phyloP scores from a whole-genome alignment of 1,139 yeast genomes.

The Candida tunisiensis region DNA sequence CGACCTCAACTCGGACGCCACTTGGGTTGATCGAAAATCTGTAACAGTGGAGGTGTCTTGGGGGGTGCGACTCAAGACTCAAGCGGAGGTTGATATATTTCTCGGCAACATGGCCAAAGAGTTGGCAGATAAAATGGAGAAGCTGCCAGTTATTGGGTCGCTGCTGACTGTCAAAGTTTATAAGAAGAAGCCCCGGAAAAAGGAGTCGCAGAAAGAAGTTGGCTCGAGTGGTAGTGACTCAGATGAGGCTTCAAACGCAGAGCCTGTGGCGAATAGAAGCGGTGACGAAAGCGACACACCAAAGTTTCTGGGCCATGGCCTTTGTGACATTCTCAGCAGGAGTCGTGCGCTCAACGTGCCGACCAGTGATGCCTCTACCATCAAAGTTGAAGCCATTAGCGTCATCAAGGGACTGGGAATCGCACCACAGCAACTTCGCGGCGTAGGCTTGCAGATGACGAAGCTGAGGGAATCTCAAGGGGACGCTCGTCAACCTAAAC shows the following conservation, averaged over 20 bases:
- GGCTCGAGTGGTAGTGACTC: too few species aligned
- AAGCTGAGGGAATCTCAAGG: too few species aligned
- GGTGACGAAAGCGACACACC: slow-evolving; percentile 60
- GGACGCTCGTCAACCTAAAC: too few species aligned
- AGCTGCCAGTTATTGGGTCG: slow-evolving; percentile 35
- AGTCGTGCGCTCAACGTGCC: slow-evolving; percentile 44
- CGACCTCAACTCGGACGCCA: slow-evolving; percentile 31
- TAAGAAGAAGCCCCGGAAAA: too few species aligned
- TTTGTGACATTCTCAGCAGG: slow-evolving; percentile 47
- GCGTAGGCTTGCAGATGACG: slow-evolving; percentile 58
- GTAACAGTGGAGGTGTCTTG: slow-evolving; percentile 83
- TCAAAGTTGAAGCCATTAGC: slow-evolving; percentile 44
- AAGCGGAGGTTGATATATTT: slow-evolving; percentile 47
- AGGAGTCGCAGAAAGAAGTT: too few species aligned
- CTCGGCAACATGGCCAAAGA: slow-evolving; percentile 42
- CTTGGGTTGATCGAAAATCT: slow-evolving; percentile 52
- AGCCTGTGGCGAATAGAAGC: too few species aligned
- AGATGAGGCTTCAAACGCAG: too few species aligned
- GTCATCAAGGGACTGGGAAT: slow-evolving; percentile 39
- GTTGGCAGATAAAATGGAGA: slow-evolving; percentile 33
- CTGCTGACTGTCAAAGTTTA: slow-evolving; percentile 49
- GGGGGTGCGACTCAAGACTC: slow-evolving; percentile 62
- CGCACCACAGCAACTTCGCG: slow-evolving; percentile 57
- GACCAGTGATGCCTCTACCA: slow-evolving; percentile 43
- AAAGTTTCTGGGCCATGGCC: slow-evolving; percentile 74